These are phyloP conservation scores for Linum lewisii DNA, from an alignment of 345 rosid genomes.

Conservation along the genomic window DNA sequence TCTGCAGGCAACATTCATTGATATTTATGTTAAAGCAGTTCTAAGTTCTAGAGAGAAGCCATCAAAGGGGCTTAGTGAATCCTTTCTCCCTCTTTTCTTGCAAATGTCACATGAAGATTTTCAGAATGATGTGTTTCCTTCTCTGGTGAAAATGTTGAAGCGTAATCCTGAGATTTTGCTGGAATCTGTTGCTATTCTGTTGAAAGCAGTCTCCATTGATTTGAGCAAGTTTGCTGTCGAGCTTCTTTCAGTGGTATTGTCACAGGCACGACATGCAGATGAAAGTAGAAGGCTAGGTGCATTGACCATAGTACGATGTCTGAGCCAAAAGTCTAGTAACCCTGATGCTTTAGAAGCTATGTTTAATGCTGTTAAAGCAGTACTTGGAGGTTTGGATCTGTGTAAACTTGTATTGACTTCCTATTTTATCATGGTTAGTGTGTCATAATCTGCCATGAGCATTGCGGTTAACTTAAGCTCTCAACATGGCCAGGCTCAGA, in stretches of 20 bases:
- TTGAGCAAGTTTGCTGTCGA: slow-evolving; percentile 84
- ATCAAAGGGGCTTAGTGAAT: slow-evolving; percentile 43
- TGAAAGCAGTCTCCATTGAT: slow-evolving; percentile 61
- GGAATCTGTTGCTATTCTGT: slow-evolving; percentile 66
- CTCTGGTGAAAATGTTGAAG: slow-evolving; percentile 83
- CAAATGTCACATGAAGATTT: slow-evolving; percentile 67
- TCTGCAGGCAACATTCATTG: slow-evolving; percentile 60
- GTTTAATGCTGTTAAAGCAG: slow-evolving; percentile 62
- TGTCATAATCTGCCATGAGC: background rate
- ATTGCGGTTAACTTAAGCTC: slow-evolving; percentile 12
- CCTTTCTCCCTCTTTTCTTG: slow-evolving; percentile 51
- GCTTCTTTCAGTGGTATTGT: slow-evolving; percentile 54
- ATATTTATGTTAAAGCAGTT: slow-evolving; percentile 71
- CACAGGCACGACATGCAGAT: slow-evolving; percentile 82
- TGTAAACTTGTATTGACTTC: background rate
- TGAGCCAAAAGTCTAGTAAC: slow-evolving; percentile 82
- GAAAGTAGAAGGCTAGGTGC: slow-evolving; percentile 74
- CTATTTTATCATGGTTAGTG: background rate
- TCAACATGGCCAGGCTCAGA: slow-evolving; percentile 61
- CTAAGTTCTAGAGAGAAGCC: slow-evolving; percentile 77
- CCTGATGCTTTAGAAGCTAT: slow-evolving; percentile 84
- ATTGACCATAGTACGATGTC: slow-evolving; percentile 48
- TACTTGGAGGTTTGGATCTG: slow-evolving; percentile 72
- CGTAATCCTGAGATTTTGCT: slow-evolving; percentile 93
- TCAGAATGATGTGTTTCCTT: slow-evolving; percentile 65